Evolutionary conservation across 2,329 filamentous ascomycete genomes (phyloP).

Genomic region (Phaeosphaeriaceae sp.): DNA sequence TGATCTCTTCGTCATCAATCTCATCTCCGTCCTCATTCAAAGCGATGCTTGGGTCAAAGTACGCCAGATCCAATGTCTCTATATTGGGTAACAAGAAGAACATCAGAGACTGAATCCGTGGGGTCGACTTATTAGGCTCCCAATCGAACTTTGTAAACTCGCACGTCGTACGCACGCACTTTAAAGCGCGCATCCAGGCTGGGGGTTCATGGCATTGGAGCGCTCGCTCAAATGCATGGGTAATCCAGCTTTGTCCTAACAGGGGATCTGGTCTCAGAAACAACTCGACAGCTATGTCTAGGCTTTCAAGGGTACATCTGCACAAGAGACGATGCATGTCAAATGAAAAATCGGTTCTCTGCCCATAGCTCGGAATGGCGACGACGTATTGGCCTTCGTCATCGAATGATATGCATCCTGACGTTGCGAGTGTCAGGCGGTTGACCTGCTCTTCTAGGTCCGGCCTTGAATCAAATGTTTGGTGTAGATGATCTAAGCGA

Average conservation of each 20-base stretch:
- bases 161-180: neutral
- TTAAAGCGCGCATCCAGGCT: neutral
- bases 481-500: neutral
- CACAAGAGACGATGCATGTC: neutral
- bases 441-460: neutral
- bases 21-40: neutral
- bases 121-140: neutral
- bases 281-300: neutral
- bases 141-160: neutral
- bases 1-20: neutral
- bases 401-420: neutral
- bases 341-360: neutral
- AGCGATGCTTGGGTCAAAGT: neutral
- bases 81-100: neutral
- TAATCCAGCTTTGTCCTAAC: neutral
- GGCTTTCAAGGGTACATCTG: neutral
- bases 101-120: neutral
- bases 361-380: neutral
- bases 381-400: neutral
- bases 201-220: neutral
- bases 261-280: neutral
- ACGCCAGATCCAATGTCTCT: neutral
- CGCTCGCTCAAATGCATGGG: neutral
- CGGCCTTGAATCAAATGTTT: neutral
- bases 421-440: neutral